Conservation (phyloP, 768 basidiomycete species). For the Basidioascus undulatus region DNA sequence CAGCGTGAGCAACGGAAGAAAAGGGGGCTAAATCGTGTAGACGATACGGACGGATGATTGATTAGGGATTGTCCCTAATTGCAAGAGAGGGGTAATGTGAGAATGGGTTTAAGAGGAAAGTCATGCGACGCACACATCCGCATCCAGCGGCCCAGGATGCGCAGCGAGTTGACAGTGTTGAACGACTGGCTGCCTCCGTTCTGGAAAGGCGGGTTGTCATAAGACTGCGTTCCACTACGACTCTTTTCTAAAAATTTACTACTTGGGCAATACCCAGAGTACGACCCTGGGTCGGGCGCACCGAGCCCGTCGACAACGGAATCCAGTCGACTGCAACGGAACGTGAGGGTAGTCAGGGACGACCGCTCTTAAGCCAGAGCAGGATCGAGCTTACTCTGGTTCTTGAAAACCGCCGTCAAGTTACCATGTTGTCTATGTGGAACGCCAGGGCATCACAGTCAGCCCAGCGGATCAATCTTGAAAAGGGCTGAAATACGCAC, state of each 20-base stretch:
- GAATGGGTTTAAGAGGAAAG: neutral
- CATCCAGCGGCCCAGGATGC: slow-evolving; percentile 19
- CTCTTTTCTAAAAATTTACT: neutral
- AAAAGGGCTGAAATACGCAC: no score
- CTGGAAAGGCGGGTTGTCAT: neutral
- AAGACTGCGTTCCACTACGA: slow-evolving; percentile 7
- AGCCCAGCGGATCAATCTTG: no score
- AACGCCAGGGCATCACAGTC: no score
- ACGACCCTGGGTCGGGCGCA: slow-evolving; percentile 18
- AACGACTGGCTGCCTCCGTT: slow-evolving; percentile 16
- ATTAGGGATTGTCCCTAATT: slow-evolving; percentile 13
- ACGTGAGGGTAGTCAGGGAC: neutral
- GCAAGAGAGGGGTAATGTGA: no score
- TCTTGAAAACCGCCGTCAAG: slow-evolving; percentile 19
- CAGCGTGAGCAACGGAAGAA: slow-evolving; percentile 13
- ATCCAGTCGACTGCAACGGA: slow-evolving; percentile 18
- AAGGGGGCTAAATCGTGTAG: neutral
- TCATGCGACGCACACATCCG: slow-evolving; percentile 13
- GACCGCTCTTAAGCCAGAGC: neutral
- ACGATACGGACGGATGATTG: neutral
- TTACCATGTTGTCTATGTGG: slow-evolving; percentile 20
- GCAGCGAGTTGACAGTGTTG: slow-evolving; percentile 18
- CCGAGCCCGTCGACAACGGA: slow-evolving; percentile 16
- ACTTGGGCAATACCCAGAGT: slow-evolving; percentile 18
- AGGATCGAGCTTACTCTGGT: slow-evolving; percentile 12